phyloP scores from a whole-genome alignment of 805 yeast species.

The Ogataea polymorpha region DNA sequence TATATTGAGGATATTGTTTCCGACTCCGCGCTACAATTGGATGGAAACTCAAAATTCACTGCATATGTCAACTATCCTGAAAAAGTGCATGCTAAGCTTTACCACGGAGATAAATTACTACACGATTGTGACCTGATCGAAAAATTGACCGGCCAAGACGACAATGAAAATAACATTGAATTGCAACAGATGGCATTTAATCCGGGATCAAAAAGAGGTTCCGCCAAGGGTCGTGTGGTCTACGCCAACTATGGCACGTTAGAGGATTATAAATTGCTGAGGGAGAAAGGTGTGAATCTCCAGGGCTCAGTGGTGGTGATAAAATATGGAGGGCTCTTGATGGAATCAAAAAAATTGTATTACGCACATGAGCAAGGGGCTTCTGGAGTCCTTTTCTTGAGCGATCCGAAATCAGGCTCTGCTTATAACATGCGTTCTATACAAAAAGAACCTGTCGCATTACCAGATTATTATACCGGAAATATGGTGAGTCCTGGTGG shows the following conservation, averaged over 20 bases:
- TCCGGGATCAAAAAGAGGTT: slow-evolving; percentile 64
- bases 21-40: slow-evolving; percentile 51
- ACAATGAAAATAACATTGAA: slow-evolving; percentile 11
- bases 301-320: slow-evolving; percentile 56
- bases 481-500: slow-evolving; percentile 80
- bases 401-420: slow-evolving; percentile 34
- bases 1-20: slow-evolving; percentile 59
- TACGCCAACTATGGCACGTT: slow-evolving; percentile 67
- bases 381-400: slow-evolving; percentile 65
- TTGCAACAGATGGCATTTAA: slow-evolving; percentile 54
- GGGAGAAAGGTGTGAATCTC: slow-evolving; percentile 36
- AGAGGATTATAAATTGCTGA: slow-evolving; percentile 48
- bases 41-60: slow-evolving; percentile 49
- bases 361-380: slow-evolving; percentile 58
- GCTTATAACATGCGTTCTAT: slow-evolving; percentile 43
- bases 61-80: slow-evolving; percentile 69
- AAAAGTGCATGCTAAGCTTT: slow-evolving; percentile 27
- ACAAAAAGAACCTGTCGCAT: slow-evolving; percentile 54
- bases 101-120: slow-evolving; percentile 15
- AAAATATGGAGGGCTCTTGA: slow-evolving; percentile 51
- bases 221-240: slow-evolving; percentile 48
- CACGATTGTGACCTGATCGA: slow-evolving; percentile 25
- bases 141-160: slow-evolving; percentile 5
- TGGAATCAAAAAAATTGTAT: slow-evolving; percentile 49
- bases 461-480: slow-evolving; percentile 62